These are phyloP conservation scores for Aspergillus texensis DNA, from an alignment of 2,329 filamentous ascomycete species.

Conservation along the genomic window DNA sequence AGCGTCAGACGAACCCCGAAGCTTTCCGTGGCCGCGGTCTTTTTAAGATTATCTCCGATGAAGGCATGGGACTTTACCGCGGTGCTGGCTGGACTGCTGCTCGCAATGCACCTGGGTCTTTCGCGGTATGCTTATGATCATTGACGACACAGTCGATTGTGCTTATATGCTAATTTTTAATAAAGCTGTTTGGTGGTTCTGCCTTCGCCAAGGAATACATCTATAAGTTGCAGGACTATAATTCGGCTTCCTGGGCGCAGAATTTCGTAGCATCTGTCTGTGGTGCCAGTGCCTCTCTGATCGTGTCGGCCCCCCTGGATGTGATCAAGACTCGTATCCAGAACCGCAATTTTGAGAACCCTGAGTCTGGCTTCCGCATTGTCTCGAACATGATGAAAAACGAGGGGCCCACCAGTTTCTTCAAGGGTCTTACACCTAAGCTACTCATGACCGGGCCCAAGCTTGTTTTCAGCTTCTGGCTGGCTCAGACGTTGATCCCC, in stretches of 20 bases:
- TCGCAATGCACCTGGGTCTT: constrained; percentile 93
- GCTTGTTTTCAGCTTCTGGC: constrained; percentile 99
- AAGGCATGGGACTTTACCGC: constrained; percentile 93
- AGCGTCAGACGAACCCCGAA: constrained; percentile 98
- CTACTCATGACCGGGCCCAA: constrained; percentile 98
- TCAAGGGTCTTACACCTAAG: constrained; percentile 97
- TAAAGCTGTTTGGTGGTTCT: constrained; percentile 89
- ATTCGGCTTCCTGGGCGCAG: constrained; percentile 88
- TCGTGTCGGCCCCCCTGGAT: constrained; percentile 94
- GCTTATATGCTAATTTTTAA: constrained; percentile 8
- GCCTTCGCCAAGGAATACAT: constrained; percentile 98
- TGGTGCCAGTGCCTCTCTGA: constrained; percentile 89
- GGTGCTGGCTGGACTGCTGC: constrained; percentile 98
- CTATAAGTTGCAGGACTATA: constrained; percentile 89
- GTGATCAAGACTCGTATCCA: constrained; percentile 99
- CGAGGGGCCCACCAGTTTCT: constrained; percentile 85
- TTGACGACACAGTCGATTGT: background rate
- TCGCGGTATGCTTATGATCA: constrained; percentile 69
- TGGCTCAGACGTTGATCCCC: constrained; percentile 96
- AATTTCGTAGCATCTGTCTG: constrained; percentile 97
- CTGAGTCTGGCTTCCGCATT: constrained; percentile 90
- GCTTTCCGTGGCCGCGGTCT: constrained; percentile 94
- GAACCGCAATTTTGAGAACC: constrained; percentile 98
- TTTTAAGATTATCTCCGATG: constrained; percentile 84
- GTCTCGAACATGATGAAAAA: constrained; percentile 89